These are phyloP conservation scores for Betula pendula DNA, from an alignment of 306 rosid genomes.

Conservation along the genomic window DNA sequence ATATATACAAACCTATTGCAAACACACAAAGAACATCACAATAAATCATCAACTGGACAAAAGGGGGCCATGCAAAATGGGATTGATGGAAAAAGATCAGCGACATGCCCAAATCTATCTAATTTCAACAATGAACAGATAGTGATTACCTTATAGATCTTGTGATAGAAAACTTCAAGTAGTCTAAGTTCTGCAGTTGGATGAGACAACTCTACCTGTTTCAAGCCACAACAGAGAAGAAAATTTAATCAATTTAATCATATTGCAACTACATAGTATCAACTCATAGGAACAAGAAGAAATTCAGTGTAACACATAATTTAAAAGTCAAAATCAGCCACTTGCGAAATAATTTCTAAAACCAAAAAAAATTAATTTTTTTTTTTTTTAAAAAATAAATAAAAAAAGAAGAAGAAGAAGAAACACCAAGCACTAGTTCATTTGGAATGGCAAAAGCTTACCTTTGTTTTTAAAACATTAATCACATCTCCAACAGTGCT, in stretches of 20 bases:
- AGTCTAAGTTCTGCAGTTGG: slow-evolving; percentile 83
- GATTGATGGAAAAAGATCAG: neutral
- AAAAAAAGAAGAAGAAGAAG: neutral
- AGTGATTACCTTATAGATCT: slow-evolving; percentile 78
- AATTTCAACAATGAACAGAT: neutral
- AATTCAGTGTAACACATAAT: neutral
- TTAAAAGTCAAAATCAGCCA: neutral
- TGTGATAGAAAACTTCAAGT: slow-evolving; percentile 93
- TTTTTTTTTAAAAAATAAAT: neutral
- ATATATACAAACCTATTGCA: neutral
- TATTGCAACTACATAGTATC: neutral
- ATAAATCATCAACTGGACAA: neutral
- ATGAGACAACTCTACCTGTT: slow-evolving; percentile 88
- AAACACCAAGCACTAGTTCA: neutral
- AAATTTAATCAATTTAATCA: neutral
- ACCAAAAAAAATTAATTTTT: too few species aligned
- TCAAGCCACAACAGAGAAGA: neutral
- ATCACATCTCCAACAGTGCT: slow-evolving; percentile 78
- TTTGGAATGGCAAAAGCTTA: slow-evolving; percentile 6
- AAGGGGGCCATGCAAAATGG: neutral
- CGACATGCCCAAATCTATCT: neutral
- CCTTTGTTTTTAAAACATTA: slow-evolving; percentile 67
- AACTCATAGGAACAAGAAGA: neutral
- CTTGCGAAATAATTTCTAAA: neutral
- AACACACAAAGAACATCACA: neutral